phyloP scores from a whole-genome alignment of 768 basidiomycete species.

The Termitomyces sp. region DNA sequence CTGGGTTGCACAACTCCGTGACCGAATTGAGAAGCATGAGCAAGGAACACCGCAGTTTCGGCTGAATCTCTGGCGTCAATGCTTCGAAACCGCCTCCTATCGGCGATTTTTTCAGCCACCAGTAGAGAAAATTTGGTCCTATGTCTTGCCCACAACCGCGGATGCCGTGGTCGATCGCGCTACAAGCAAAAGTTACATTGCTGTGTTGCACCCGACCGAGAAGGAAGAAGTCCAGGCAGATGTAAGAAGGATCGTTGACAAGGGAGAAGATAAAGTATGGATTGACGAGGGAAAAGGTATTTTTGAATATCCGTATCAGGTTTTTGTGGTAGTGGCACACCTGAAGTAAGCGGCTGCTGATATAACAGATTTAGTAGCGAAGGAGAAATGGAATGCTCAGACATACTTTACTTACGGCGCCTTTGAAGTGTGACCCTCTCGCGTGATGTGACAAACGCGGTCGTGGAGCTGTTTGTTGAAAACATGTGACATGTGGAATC shows the following conservation, averaged over 20 bases:
- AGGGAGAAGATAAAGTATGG: constrained; percentile 65
- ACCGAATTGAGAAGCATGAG: constrained; percentile 66
- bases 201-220: constrained; percentile 53
- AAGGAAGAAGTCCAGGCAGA: constrained; percentile 47
- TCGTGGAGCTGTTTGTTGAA: constrained; percentile 11
- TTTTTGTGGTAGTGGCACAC: constrained; percentile 47
- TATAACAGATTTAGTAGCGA: not conserved
- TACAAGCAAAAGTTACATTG: constrained; percentile 82
- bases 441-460: constrained; percentile 15
- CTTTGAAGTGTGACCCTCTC: not conserved
- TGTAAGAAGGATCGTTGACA: constrained; percentile 50
- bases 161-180: constrained; percentile 62
- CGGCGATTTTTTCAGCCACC: constrained; percentile 51
- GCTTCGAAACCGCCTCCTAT: constrained; percentile 64
- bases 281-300: constrained; percentile 66
- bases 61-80: constrained; percentile 64
- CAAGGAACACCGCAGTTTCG: constrained; percentile 79
- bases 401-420: no score
- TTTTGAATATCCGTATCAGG: constrained; percentile 81
- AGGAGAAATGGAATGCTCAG: no score
- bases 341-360: constrained; percentile 17
- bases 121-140: constrained; percentile 51
- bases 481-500: constrained; percentile 7
- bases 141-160: constrained; percentile 46
- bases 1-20: constrained; percentile 76